Percentiles rank a stretch among this genome's conserved stretches.
phyloP scores from a whole-genome alignment of 1,139 yeast genomes.

The Suzukiozyma palmioleophila region DNA sequence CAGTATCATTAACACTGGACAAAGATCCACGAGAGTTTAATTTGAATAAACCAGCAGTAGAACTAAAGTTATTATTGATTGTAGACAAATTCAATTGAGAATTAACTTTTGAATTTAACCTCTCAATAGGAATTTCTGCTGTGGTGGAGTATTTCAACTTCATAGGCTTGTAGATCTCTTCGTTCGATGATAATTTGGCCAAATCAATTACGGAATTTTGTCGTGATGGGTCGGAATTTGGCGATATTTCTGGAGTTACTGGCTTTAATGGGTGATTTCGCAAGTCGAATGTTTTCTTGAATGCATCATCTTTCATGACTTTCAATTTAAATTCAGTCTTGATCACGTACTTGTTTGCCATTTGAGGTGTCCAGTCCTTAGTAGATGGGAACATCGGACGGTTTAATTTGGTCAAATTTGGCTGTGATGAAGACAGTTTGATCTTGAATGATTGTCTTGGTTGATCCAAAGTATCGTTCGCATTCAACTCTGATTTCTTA shows the following conservation, averaged over 20 bases:
- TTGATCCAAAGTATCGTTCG: conserved; percentile 8
- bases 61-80: conserved; percentile 23
- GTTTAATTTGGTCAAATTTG: neutral
- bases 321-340: conserved; percentile 35
- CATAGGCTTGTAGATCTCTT: conserved; percentile 39
- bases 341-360: conserved; percentile 23
- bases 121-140: conserved; percentile 38
- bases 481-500: conserved; percentile 30
- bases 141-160: conserved; percentile 37
- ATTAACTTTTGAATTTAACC: conserved; percentile 38
- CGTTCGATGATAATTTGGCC: conserved; percentile 31
- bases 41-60: conserved; percentile 27
- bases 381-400: conserved; percentile 38
- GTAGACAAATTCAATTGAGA: conserved; percentile 34
- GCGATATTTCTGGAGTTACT: conserved; percentile 42
- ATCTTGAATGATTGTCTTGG: conserved; percentile 29
- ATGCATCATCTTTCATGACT: conserved; percentile 36
- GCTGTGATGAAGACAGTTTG: conserved; percentile 3
- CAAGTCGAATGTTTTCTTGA: conserved; percentile 29
- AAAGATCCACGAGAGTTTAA: conserved; percentile 10
- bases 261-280: conserved; percentile 32
- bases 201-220: conserved; percentile 42
- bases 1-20: conserved; percentile 7
- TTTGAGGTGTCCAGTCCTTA: conserved; percentile 35
- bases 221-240: conserved; percentile 41